A percentile compares a stretch with the other conserved stretches of the same genome.
Evolutionary conservation across 2,329 filamentous ascomycete species (phyloP).

Genomic region (Colletotrichum caudatum): DNA sequence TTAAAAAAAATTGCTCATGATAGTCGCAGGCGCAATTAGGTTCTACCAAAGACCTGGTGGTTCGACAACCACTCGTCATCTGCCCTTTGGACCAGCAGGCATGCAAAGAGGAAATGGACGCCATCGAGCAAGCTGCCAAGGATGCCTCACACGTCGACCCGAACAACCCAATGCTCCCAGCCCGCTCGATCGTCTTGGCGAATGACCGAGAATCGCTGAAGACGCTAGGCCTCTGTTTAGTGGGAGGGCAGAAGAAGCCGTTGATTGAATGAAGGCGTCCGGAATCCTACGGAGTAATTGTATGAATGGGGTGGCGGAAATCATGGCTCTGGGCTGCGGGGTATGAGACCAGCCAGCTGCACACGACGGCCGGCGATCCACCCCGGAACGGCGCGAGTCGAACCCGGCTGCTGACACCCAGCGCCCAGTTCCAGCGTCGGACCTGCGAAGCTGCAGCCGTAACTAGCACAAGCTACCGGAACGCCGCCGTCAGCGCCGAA

Average conservation of each 20-base stretch:
- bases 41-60: slow-evolving; percentile 85
- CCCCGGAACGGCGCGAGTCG: slow-evolving; percentile 18
- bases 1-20: slow-evolving; percentile 26
- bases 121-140: slow-evolving; percentile 94
- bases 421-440: slow-evolving; percentile 8
- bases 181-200: slow-evolving; percentile 82
- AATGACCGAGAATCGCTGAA: slow-evolving; percentile 75
- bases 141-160: slow-evolving; percentile 90
- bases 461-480: not conserved
- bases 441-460: not conserved
- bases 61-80: slow-evolving; percentile 94
- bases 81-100: slow-evolving; percentile 95
- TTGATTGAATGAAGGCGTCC: slow-evolving; percentile 65
- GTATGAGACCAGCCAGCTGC: slow-evolving; percentile 23
- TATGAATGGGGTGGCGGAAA: slow-evolving; percentile 13
- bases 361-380: slow-evolving; percentile 5
- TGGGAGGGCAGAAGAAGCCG: slow-evolving; percentile 74
- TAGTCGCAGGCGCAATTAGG: slow-evolving; percentile 81
- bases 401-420: slow-evolving; percentile 3
- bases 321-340: slow-evolving; percentile 25
- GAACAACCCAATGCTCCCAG: slow-evolving; percentile 92
- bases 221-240: slow-evolving; percentile 72
- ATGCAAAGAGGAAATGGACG: slow-evolving; percentile 98
- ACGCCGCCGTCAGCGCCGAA: not conserved
- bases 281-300: not conserved